A percentile compares a stretch with the other conserved stretches of the same genome.
Evolutionary conservation across 129 eudicot genomes (phyloP).

Genomic region (Flaveria bidentis): DNA sequence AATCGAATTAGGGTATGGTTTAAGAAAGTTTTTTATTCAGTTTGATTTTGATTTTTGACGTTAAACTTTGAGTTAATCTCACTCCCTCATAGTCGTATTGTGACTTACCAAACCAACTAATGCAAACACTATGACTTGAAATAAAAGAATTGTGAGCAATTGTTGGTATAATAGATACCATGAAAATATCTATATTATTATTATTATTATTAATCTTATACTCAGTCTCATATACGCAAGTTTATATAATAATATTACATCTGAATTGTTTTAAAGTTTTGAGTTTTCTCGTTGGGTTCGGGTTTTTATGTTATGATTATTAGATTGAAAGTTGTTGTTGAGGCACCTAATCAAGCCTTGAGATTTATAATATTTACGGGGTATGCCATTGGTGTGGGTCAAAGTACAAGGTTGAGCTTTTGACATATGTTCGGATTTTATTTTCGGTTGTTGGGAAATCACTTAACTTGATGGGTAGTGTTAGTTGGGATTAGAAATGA

Average conservation of each 20-base stretch:
- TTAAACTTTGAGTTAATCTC: slow-evolving; percentile 44
- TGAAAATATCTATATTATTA: no score
- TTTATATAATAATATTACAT: no score
- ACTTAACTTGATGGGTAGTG: slow-evolving; percentile 14
- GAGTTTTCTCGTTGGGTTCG: no score
- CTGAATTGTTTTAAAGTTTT: no score
- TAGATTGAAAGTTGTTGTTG: slow-evolving; percentile 26
- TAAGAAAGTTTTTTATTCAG: slow-evolving; percentile 29
- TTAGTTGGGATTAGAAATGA: slow-evolving; percentile 21
- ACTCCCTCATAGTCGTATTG: slow-evolving; percentile 22
- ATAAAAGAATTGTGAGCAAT: neutral
- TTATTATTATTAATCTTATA: no score
- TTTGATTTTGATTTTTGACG: slow-evolving; percentile 26
- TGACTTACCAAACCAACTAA: slow-evolving; percentile 33
- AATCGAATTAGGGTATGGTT: slow-evolving; percentile 30
- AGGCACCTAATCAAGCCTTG: slow-evolving; percentile 48
- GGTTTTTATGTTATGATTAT: neutral
- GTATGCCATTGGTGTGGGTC: slow-evolving; percentile 21
- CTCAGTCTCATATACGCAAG: no score
- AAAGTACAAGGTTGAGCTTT: neutral
- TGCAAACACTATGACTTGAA: slow-evolving; percentile 29
- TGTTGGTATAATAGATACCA: no score
- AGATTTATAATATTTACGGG: slow-evolving; percentile 1
- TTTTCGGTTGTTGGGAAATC: slow-evolving; percentile 26
- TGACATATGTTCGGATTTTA: slow-evolving; percentile 6